These are phyloP conservation scores for Suillus lakei DNA, from an alignment of 768 basidiomycete species.

Conservation along the genomic window DNA sequence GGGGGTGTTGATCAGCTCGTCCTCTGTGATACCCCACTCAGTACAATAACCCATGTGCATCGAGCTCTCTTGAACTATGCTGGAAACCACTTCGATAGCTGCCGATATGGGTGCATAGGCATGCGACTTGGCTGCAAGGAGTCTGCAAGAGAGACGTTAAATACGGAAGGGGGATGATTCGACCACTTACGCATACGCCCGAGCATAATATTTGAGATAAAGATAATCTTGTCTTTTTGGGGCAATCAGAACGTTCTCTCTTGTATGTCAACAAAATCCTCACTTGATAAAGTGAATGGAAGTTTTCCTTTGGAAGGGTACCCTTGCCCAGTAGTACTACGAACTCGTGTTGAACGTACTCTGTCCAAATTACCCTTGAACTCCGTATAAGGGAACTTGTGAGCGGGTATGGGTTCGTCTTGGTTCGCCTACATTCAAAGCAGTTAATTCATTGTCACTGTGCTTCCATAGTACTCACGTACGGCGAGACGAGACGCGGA, in stretches of 20 bases:
- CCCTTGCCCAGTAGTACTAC: constrained; percentile 77
- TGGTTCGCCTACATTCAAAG: constrained; percentile 52
- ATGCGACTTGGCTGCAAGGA: constrained; percentile 80
- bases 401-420: constrained; percentile 69
- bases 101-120: constrained; percentile 63
- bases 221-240: constrained; percentile 74
- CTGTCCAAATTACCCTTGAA: constrained; percentile 62
- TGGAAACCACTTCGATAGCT: constrained; percentile 65
- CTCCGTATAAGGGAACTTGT: constrained; percentile 64
- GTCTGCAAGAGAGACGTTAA: constrained; percentile 38
- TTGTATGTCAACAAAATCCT: constrained; percentile 17
- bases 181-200: constrained; percentile 68
- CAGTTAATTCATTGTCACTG: neutral
- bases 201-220: constrained; percentile 83
- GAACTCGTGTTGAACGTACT: constrained; percentile 85
- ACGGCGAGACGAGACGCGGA: constrained; percentile 55
- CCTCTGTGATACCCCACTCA: constrained; percentile 65
- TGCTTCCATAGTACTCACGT: constrained; percentile 36
- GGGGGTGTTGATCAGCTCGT: constrained; percentile 62
- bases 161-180: neutral
- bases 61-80: constrained; percentile 68
- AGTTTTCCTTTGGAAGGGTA: constrained; percentile 64
- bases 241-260: neutral
- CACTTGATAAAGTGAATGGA: constrained; percentile 88
- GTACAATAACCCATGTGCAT: constrained; percentile 78